A percentile compares a stretch with the other conserved stretches of the same genome.
Evolutionary conservation across 257 asterid species (phyloP).

Genomic region (Solanum habrochaites): DNA sequence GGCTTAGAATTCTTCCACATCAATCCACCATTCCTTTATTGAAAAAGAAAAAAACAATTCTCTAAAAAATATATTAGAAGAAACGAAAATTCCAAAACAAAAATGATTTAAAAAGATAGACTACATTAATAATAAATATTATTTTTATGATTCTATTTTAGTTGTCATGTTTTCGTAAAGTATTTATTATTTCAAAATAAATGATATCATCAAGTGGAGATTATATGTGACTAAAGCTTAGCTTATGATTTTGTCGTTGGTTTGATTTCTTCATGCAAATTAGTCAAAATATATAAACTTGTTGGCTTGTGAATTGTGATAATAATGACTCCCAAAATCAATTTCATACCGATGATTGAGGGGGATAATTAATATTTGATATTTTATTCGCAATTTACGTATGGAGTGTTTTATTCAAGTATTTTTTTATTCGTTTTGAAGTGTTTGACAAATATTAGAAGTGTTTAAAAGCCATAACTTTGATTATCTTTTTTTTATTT

Average conservation of each 20-base stretch:
- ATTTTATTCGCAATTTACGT: too few relatives aligned
- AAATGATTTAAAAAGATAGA: not conserved
- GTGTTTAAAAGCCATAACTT: not conserved
- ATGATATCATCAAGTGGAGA: not conserved
- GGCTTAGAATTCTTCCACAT: not conserved
- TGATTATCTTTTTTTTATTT: not conserved
- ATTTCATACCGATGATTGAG: not conserved
- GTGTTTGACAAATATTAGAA: too few relatives aligned
- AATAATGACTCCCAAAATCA: not conserved
- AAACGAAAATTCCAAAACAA: not conserved
- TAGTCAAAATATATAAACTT: not conserved
- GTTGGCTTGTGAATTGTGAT: not conserved
- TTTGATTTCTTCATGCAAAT: not conserved
- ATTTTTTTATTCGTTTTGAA: accelerated
- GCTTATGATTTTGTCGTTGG: not conserved
- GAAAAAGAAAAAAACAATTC: not conserved
- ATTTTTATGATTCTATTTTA: too few relatives aligned
- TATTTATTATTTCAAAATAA: not conserved
- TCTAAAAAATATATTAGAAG: not conserved
- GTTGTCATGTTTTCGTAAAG: not conserved
- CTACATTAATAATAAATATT: not conserved
- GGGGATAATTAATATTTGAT: not conserved
- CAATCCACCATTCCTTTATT: not conserved
- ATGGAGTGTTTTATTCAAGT: too few relatives aligned
- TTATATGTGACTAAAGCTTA: not conserved